Evolutionary conservation across 768 basidiomycete genomes (phyloP).

Genomic region (Tricholoma saponaceum): DNA sequence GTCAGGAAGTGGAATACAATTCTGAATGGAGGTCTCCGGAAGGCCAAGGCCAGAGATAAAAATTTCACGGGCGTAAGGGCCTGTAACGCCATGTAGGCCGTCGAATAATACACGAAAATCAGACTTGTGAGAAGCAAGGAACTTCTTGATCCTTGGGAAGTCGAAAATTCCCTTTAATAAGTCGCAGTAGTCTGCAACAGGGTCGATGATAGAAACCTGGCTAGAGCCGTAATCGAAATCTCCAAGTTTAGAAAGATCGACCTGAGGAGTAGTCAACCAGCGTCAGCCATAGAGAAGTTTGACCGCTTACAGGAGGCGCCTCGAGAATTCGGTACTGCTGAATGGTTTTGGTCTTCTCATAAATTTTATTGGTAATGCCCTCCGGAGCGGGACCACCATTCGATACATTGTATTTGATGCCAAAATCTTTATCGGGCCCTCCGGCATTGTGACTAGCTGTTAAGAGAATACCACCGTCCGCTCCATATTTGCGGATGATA

Average conservation of each 20-base stretch:
- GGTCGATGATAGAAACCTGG: constrained; percentile 88
- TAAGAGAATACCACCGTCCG: constrained; percentile 92
- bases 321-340: constrained; percentile 81
- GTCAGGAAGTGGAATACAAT: constrained; percentile 87
- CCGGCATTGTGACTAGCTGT: constrained; percentile 99
- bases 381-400: constrained; percentile 99
- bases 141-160: constrained; percentile 86
- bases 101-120: constrained; percentile 91
- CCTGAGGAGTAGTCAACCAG: constrained; percentile 32
- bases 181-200: constrained; percentile 82
- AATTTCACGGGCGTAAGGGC: constrained; percentile 90
- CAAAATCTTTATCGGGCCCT: constrained; percentile 97
- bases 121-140: constrained; percentile 65
- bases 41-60: constrained; percentile 82
- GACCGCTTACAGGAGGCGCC: constrained; percentile 57
- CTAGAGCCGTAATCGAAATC: constrained; percentile 78
- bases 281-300: neutral
- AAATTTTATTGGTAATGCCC: constrained; percentile 93
- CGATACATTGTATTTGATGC: constrained; percentile 98
- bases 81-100: constrained; percentile 94
- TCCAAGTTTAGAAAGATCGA: constrained; percentile 83
- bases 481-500: constrained; percentile 93
- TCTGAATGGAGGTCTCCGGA: constrained; percentile 77
- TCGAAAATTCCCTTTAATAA: constrained; percentile 91
- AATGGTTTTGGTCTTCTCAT: constrained; percentile 86